phyloP scores from a whole-genome alignment of 441 rosid genomes.

The Arabidopsis hybrid region DNA sequence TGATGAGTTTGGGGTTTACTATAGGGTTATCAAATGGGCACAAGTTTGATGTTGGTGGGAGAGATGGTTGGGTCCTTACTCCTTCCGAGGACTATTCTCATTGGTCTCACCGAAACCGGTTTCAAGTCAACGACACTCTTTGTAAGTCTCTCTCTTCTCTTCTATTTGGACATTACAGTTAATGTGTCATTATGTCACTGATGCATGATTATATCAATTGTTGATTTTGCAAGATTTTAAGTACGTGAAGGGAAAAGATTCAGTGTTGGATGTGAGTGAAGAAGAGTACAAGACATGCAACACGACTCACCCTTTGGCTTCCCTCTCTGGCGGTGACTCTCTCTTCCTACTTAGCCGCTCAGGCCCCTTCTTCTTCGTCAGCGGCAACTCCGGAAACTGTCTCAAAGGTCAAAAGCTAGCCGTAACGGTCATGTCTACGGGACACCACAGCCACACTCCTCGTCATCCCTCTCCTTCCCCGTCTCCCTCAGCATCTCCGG shows the following conservation, averaged over 20 bases:
- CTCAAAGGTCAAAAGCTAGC: constrained; percentile 68
- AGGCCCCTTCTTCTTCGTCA: constrained; percentile 81
- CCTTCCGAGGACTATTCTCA: constrained; percentile 72
- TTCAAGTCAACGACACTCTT: constrained; percentile 82
- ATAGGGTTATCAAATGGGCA: constrained; percentile 48
- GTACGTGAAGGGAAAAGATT: constrained; percentile 71
- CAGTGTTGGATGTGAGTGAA: constrained; percentile 68
- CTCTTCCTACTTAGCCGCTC: constrained; percentile 58
- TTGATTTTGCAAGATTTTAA: constrained; percentile 61
- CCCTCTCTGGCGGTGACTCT: constrained; percentile 69
- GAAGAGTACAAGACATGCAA: constrained; percentile 71
- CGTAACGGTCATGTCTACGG: constrained; percentile 62
- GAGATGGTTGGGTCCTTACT: constrained; percentile 18
- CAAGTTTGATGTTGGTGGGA: constrained; percentile 68
- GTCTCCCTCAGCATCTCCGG: constrained; percentile 28
- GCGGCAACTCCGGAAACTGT: constrained; percentile 65
- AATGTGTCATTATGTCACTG: neutral
- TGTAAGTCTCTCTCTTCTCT: constrained; percentile 46
- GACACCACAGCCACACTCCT: constrained; percentile 46
- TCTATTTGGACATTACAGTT: neutral
- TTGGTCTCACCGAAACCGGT: constrained; percentile 79
- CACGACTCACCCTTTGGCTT: constrained; percentile 53
- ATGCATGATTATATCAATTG: neutral
- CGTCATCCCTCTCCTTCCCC: constrained; percentile 51
- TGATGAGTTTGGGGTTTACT: constrained; percentile 34